Evolutionary conservation across 192 early-diverging fungal genomes (phyloP).

Genomic region (Chytriomyces hyalinus): DNA sequence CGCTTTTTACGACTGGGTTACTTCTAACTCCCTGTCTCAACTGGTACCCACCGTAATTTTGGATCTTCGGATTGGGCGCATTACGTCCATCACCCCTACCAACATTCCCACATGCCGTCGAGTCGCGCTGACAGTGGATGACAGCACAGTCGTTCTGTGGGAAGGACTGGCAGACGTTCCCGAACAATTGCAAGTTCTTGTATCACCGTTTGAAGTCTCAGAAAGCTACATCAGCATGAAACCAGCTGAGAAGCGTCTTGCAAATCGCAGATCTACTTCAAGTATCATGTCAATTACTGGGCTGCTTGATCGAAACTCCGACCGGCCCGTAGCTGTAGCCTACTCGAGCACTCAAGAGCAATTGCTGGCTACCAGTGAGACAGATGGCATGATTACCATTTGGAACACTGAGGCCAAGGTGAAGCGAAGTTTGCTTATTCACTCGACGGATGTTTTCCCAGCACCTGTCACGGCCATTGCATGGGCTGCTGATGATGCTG

Average conservation of each 20-base stretch:
- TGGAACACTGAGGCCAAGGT: conserved; percentile 43
- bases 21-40: not conserved
- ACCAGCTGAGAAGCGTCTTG: conserved; percentile 3
- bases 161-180: conserved; percentile 19
- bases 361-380: conserved; percentile 33
- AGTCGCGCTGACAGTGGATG: conserved; percentile 36
- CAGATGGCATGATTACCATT: conserved; percentile 34
- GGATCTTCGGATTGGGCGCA: conserved; percentile 20
- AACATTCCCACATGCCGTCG: conserved; percentile 27
- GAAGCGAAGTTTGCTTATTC: conserved; percentile 34
- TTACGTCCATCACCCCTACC: conserved; percentile 31
- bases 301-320: conserved; percentile 27
- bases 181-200: conserved; percentile 6
- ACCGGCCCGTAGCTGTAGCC: conserved; percentile 29
- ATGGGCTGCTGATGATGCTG: conserved; percentile 39
- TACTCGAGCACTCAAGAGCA: conserved; percentile 40
- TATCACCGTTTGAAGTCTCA: conserved; percentile 17
- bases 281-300: conserved; percentile 32
- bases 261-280: conserved; percentile 10
- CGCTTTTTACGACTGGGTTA: conserved; percentile 36
- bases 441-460: conserved; percentile 29
- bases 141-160: conserved; percentile 31
- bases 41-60: conserved; percentile 28
- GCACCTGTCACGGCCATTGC: conserved; percentile 33
- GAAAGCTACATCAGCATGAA: conserved; percentile 29